A percentile compares a stretch with the other conserved stretches of the same genome.
Conservation (phyloP, 73 alveolate genomes). For the Breviolum minutum region DNA sequence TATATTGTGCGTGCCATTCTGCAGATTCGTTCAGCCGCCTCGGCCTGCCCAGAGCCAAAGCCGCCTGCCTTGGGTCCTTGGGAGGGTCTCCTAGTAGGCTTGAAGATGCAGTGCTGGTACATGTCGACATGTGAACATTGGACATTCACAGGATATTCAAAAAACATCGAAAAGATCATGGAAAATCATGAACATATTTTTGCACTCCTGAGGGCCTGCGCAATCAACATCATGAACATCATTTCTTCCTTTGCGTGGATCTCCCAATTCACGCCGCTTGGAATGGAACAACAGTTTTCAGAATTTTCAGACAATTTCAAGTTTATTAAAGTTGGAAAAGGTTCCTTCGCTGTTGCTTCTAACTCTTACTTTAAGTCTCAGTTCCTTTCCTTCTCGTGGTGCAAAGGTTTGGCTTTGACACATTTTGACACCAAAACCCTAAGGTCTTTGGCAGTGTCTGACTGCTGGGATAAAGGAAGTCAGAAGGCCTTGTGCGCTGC, state of each 20-base stretch:
- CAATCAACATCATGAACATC: constrained; percentile 26
- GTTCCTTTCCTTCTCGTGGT: background rate
- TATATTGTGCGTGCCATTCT: constrained; percentile 54
- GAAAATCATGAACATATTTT: no score
- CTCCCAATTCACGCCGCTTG: constrained; percentile 47
- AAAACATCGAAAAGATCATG: no score
- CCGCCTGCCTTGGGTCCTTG: background rate
- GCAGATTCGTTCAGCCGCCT: constrained; percentile 65
- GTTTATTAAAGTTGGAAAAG: background rate
- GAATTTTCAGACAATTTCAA: background rate
- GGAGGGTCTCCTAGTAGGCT: no score
- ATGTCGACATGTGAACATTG: no score
- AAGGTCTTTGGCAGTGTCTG: constrained; percentile 62
- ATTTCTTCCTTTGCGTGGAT: constrained; percentile 13
- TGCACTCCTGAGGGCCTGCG: constrained; percentile 6
- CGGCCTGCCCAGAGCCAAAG: constrained; percentile 65
- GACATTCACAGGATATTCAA: no score
- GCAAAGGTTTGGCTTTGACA: background rate
- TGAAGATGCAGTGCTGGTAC: no score
- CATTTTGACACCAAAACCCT: background rate
- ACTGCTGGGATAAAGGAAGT: constrained; percentile 26
- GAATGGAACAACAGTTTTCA: background rate
- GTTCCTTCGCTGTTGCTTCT: background rate
- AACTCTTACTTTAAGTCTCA: background rate
- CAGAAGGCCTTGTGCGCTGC: constrained; percentile 88